Evolutionary conservation across 768 basidiomycete species (phyloP), one percentile per base, ranked within the genome.

Genomic region (Leucocoprinus sp.): DNA sequence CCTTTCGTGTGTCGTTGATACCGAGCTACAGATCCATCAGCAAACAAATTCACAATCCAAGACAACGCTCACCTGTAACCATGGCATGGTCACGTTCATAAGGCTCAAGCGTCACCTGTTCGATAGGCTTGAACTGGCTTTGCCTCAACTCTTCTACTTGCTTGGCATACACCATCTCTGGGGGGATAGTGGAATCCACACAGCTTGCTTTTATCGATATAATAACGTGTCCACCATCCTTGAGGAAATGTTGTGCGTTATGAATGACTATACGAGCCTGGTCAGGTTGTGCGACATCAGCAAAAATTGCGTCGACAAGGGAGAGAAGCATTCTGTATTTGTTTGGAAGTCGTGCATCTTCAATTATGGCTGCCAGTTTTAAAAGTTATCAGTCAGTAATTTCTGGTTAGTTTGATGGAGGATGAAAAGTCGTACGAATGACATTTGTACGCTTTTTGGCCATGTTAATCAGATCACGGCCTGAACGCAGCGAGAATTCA

Each of bases 121-220:
- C 93, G 39, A 93, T 70, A 11, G 96, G 93, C 71, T 93, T 97
- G 69, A 99, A 82, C 55, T 80, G 82, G 58, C 71, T 73, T 37
- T 74, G 71, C 61, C 84, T 80, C 57, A 98, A 70, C 51, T 68
- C 75, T 61, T 91, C 78, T 33, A 97, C 86, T 66, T 98, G 91
- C 28, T 74, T 66, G 1, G 90, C 84, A 56, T 98, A 99, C 37
- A 98, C 84, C 19, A 80, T 82, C 52, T 91, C 89, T 8, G 96
- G 81, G 2, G 90, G 80, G 2, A 76, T 77, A n/a, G 93, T 97
- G 34, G 92, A 97, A 65, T 99, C 96, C 63, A 99, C 86, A 72
- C 96, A 99, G 57, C 87, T 92, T 23, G 96, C 96, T 72, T 99
- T 99, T 77, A 99, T 96, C 44, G 95, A 98, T 52, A 99, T 92